These are phyloP conservation scores for Psilocybe tampanensis DNA, from an alignment of 768 basidiomycete species.

Conservation along the genomic window DNA sequence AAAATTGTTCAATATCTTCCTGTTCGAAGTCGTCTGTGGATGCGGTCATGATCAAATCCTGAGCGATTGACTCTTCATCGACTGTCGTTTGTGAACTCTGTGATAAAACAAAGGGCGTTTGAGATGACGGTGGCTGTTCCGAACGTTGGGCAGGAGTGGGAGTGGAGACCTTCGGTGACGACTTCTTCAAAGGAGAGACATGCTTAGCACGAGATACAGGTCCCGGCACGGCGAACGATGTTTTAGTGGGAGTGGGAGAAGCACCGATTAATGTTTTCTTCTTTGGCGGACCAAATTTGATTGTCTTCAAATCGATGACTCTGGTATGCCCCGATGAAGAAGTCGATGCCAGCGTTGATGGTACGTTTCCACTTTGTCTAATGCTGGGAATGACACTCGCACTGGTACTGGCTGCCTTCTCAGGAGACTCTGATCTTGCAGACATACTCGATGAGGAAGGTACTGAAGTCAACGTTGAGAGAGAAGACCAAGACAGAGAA, in stretches of 20 bases:
- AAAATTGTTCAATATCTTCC: not conserved
- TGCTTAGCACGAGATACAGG: too few species aligned
- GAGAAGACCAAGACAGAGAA: not conserved
- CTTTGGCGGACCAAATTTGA: not conserved
- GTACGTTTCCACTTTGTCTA: too few species aligned
- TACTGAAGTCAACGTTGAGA: not conserved
- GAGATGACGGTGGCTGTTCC: not conserved
- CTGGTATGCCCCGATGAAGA: not conserved
- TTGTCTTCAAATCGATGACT: not conserved
- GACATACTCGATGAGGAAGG: not conserved
- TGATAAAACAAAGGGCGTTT: not conserved
- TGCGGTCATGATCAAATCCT: not conserved
- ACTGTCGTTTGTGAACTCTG: not conserved
- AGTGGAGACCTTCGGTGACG: too few species aligned
- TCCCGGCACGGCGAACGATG: too few species aligned
- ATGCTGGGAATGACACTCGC: too few species aligned
- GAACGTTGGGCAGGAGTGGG: too few species aligned
- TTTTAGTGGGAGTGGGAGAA: too few species aligned
- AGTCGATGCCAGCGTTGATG: too few species aligned
- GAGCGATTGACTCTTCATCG: not conserved
- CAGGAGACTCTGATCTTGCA: not conserved
- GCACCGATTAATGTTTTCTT: too few species aligned
- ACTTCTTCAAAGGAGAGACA: too few species aligned
- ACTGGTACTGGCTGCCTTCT: too few species aligned
- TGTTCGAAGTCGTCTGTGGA: not conserved